Base-by-base conservation (phyloP, 2,329 filamentous ascomycete genomes). In the Coniochaeta sp. region DNA sequence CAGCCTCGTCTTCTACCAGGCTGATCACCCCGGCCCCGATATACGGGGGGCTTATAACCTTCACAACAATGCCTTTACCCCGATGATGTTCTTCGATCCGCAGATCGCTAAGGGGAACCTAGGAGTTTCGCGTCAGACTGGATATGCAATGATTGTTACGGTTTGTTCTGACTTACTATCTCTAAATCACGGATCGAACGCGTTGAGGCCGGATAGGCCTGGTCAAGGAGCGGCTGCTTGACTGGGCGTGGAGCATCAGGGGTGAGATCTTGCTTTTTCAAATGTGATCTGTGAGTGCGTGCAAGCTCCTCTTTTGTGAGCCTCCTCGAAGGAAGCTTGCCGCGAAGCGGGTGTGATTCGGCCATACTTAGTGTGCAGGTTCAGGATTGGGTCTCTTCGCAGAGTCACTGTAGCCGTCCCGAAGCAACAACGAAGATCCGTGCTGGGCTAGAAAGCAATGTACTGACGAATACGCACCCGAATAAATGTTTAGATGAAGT, bases 1-100 rank as follows among this genome's bases (percentile, higher is more conserved):
- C 72, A 12, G 66, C 62, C 60, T 71, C 70, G 28, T 75, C 73
- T 38, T 74, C 70, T 8, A 74, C 72, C 5, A 76, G 64, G 9
- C 70, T 70, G 19, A 74, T 70, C 0, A 68, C 67, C 0, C 73
- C 73, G 0, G 72, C 72, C 0, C 73, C 72, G 5, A 68, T 62
- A 50, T 69, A 73, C 0, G 72, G 71, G 0, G 69, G 66, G 36
- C 68, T 69, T 19, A 70, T 66, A 0, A 67, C 68, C 50, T 67
- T 67, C n/a, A 74, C 65, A 4, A 73, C 62, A 26, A 74, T 59
- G 19, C 67, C 66, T 22, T 69, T 67, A 8, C 69, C 72, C 7
- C 71, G 66, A 61, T 75, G 73, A 58, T 74, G 72, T 11, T 67
- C 69, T 59, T 73, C 72, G 0, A 71, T 64, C 3, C 66, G 58